A percentile compares a stretch with the other conserved stretches of the same genome.
Evolutionary conservation across 805 yeast genomes (phyloP).

Genomic region (Saccharomycopsis sp.): DNA sequence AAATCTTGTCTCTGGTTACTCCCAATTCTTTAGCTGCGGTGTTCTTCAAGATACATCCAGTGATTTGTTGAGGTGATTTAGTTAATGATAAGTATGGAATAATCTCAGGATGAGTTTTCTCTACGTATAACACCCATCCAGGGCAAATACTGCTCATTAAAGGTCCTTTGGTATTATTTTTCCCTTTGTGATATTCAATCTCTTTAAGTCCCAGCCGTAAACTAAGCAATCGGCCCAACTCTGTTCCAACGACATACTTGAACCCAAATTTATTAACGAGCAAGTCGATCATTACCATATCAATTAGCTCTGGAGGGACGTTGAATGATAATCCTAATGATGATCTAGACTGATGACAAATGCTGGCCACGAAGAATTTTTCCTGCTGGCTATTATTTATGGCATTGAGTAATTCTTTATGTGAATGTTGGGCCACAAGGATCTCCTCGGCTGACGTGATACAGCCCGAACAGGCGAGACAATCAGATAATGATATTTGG

Average conservation of each 20-base stretch:
- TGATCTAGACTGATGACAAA: conserved; percentile 81
- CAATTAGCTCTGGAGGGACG: conserved; percentile 48
- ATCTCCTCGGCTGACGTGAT: conserved; percentile 97
- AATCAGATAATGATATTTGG: conserved; percentile 83
- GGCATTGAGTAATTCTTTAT: conserved; percentile 63
- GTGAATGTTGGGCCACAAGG: conserved; percentile 83
- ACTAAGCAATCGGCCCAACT: conserved; percentile 68
- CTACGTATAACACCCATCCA: conserved; percentile 94
- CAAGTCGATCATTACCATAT: conserved; percentile 50
- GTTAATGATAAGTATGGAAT: conserved; percentile 63
- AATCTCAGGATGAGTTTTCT: conserved; percentile 87
- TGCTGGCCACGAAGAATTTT: conserved; percentile 56
- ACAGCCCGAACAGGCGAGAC: conserved; percentile 95
- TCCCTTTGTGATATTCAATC: conserved; percentile 12
- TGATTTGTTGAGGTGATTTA: conserved; percentile 89
- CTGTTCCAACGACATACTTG: conserved; percentile 72
- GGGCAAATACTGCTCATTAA: conserved; percentile 77
- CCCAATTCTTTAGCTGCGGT: conserved; percentile 33
- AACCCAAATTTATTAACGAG: conserved; percentile 61
- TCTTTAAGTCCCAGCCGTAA: conserved; percentile 32
- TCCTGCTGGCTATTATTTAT: conserved; percentile 26
- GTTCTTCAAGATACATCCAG: conserved; percentile 69
- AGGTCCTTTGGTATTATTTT: conserved; percentile 34
- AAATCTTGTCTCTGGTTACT: conserved; percentile 36
- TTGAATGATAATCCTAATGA: conserved; percentile 68